These are phyloP conservation scores for Cicer yamashitae DNA, from an alignment of 306 rosid species.

Conservation along the genomic window DNA sequence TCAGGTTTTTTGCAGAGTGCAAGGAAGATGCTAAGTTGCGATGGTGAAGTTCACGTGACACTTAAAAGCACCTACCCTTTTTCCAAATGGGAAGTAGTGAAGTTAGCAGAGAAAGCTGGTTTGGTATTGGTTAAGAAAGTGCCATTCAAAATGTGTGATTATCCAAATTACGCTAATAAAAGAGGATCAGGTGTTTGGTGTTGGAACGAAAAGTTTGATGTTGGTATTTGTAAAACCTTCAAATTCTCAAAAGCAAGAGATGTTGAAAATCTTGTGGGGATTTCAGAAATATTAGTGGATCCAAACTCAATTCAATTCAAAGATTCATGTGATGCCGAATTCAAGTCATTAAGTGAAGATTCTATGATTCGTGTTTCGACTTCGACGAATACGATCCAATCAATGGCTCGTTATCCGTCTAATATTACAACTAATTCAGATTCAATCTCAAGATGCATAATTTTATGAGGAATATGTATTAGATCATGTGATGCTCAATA, in stretches of 20 bases:
- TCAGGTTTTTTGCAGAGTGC: constrained; percentile 47
- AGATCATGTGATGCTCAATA: background rate
- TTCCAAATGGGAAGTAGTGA: constrained; percentile 43
- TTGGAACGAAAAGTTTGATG: background rate
- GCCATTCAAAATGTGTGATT: background rate
- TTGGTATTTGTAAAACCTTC: constrained; percentile 46
- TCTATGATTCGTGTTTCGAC: background rate
- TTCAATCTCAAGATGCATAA: background rate
- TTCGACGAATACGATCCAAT: background rate
- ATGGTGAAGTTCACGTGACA: constrained; percentile 57
- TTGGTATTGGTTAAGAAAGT: constrained; percentile 30
- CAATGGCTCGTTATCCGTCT: background rate
- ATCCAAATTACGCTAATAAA: constrained; percentile 44
- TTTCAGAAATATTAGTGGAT: background rate
- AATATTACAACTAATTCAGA: background rate
- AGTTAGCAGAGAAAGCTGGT: constrained; percentile 36
- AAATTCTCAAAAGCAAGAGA: constrained; percentile 21
- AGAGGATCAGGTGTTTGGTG: background rate
- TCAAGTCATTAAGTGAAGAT: background rate
- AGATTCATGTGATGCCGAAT: background rate
- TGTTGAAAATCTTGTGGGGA: background rate
- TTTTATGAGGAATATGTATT: background rate
- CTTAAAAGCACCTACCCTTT: constrained; percentile 49
- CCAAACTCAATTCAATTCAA: background rate
- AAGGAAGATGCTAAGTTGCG: constrained; percentile 7